A percentile compares a stretch with the other conserved stretches of the same genome.
Conservation (phyloP, 371 early-diverging fungal genomes). For the Rhizopus sp. region DNA sequence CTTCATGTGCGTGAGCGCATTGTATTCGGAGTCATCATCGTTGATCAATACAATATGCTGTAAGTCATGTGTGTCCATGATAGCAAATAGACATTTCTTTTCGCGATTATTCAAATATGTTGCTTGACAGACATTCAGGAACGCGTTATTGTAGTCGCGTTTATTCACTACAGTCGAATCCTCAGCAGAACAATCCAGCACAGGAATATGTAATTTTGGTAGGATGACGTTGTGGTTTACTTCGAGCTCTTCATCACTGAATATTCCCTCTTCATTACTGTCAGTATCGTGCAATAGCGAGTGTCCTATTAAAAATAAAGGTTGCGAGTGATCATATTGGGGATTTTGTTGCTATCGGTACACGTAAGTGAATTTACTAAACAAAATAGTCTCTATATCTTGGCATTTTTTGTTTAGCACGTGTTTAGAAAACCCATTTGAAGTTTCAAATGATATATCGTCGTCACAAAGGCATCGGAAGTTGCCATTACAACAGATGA, state of each 20-base stretch:
- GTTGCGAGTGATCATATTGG: constrained; percentile 7
- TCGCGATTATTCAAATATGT: constrained; percentile 15
- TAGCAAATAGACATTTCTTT: constrained; percentile 14
- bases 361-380: constrained; percentile 8
- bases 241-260: constrained; percentile 16
- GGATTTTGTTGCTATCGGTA: constrained; percentile 3
- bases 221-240: constrained; percentile 14
- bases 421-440: constrained; percentile 5
- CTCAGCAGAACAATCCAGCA: constrained; percentile 17
- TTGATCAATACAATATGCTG: constrained; percentile 17
- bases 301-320: constrained; percentile 6
- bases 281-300: constrained; percentile 6
- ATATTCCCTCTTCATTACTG: constrained; percentile 16
- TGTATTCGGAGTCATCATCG: constrained; percentile 13
- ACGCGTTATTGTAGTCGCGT: constrained; percentile 16
- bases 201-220: constrained; percentile 18
- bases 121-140: constrained; percentile 19
- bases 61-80: constrained; percentile 17
- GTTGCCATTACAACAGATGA: constrained; percentile 1
- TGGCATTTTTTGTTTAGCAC: constrained; percentile 4
- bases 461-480: constrained; percentile 2
- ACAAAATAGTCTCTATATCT: constrained; percentile 5
- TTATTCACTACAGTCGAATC: constrained; percentile 8
- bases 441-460: constrained; percentile 1
- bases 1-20: constrained; percentile 15